Evolutionary conservation across 371 early-diverging fungal species (phyloP).

Genomic region (Apophysomyces sp.): DNA sequence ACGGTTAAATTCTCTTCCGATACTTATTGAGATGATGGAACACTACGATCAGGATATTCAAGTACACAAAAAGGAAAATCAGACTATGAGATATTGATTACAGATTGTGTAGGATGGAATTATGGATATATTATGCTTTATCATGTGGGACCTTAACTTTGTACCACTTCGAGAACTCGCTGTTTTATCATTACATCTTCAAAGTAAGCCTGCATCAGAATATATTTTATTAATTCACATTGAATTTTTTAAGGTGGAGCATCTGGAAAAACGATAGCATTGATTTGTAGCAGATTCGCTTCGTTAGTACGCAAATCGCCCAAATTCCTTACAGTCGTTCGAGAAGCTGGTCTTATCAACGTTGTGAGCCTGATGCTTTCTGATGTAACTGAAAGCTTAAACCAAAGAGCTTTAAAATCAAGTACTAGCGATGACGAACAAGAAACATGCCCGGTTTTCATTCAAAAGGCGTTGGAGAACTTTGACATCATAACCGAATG

Average conservation of each 20-base stretch:
- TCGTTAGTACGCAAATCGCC: conserved; percentile 43
- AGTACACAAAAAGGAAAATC: conserved; percentile 32
- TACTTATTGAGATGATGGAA: conserved; percentile 60
- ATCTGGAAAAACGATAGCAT: conserved; percentile 47
- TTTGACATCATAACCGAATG: conserved; percentile 57
- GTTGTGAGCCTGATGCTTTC: conserved; percentile 60
- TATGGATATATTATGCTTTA: conserved; percentile 54
- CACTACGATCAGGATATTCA: conserved; percentile 46
- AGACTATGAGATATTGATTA: no score
- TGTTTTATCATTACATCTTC: conserved; percentile 61
- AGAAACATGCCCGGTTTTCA: conserved; percentile 32
- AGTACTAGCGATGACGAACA: background rate
- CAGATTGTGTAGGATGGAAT: conserved; percentile 42
- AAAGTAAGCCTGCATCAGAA: conserved; percentile 34
- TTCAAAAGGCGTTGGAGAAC: conserved; percentile 43
- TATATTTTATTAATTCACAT: background rate
- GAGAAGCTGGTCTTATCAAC: conserved; percentile 66
- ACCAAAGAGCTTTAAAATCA: background rate
- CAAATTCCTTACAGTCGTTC: conserved; percentile 56
- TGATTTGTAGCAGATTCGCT: conserved; percentile 53
- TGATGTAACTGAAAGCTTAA: conserved; percentile 47
- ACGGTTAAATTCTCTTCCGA: conserved; percentile 46
- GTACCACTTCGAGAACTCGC: conserved; percentile 68
- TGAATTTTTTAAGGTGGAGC: conserved; percentile 40
- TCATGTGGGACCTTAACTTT: conserved; percentile 65